Evolutionary conservation across 352 stramenopile species (phyloP).

Genomic region (Pythium sp.): DNA sequence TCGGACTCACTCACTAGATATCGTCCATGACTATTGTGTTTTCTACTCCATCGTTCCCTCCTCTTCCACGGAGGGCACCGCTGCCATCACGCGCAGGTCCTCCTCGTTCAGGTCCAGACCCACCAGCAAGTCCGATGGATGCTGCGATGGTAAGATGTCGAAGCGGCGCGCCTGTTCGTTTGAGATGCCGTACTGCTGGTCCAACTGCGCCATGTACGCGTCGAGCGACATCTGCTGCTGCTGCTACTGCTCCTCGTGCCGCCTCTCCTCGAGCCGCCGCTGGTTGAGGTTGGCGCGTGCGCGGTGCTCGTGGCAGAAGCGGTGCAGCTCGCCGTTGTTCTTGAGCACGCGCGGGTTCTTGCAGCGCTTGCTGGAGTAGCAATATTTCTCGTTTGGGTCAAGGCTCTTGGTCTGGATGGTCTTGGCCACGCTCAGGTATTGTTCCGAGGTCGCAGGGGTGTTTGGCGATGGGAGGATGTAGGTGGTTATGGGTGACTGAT

Average conservation of each 20-base stretch:
- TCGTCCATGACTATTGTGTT: background rate
- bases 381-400: slow-evolving; percentile 5
- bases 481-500: background rate
- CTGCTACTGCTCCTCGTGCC: background rate
- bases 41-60: background rate
- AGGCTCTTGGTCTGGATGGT: slow-evolving; percentile 4
- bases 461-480: background rate
- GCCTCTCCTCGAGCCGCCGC: slow-evolving; percentile 44
- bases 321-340: slow-evolving; percentile 45
- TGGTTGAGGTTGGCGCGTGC: slow-evolving; percentile 72
- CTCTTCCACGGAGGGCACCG: background rate
- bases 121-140: slow-evolving; percentile 3
- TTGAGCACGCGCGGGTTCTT: slow-evolving; percentile 38
- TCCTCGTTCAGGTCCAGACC: slow-evolving; percentile 5
- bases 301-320: slow-evolving; percentile 59
- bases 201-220: slow-evolving; percentile 12
- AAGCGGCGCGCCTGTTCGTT: background rate
- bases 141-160: background rate
- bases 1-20: too few relatives aligned
- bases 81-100: slow-evolving; percentile 8
- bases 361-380: slow-evolving; percentile 46
- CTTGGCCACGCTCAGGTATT: slow-evolving; percentile 4
- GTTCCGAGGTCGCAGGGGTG: background rate
- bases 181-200: slow-evolving; percentile 10
- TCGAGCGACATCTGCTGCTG: slow-evolving; percentile 9